Conservation (phyloP, 140 eudicot species). For the Cichorium intybus region DNA sequence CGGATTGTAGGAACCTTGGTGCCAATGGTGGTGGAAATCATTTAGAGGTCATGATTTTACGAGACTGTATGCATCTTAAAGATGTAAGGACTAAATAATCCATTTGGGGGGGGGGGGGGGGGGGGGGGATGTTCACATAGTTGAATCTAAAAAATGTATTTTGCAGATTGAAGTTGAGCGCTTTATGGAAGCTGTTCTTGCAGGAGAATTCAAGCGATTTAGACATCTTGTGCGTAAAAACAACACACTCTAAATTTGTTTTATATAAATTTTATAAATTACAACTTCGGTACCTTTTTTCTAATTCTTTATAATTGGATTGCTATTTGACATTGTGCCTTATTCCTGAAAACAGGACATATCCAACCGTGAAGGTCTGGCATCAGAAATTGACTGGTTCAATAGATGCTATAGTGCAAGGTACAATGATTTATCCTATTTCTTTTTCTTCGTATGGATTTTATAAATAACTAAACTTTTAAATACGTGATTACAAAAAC, state of each 20-base stretch:
- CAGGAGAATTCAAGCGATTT: constrained; percentile 63
- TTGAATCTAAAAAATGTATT: not conserved
- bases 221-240: constrained; percentile 57
- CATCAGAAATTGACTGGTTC: constrained; percentile 73
- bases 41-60: constrained; percentile 60
- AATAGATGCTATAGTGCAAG: constrained; percentile 46
- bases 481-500: not conserved
- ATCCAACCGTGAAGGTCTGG: constrained; percentile 67
- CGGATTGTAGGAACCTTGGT: constrained; percentile 53
- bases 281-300: not conserved
- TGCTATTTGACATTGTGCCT: not conserved
- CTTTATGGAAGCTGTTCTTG: constrained; percentile 53
- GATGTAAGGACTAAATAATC: constrained; percentile 44
- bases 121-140: too few species aligned
- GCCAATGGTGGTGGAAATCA: constrained; percentile 47
- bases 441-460: not conserved
- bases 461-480: too few species aligned
- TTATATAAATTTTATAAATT: not conserved
- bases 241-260: not conserved
- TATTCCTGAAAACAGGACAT: constrained; percentile 47
- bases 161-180: constrained; percentile 65
- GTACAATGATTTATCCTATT: constrained; percentile 24
- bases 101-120: too few species aligned
- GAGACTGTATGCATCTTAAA: constrained; percentile 71
- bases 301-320: not conserved